phyloP scores from a whole-genome alignment of 495 filamentous ascomycete genomes.

The Amniculicola lignicola region DNA sequence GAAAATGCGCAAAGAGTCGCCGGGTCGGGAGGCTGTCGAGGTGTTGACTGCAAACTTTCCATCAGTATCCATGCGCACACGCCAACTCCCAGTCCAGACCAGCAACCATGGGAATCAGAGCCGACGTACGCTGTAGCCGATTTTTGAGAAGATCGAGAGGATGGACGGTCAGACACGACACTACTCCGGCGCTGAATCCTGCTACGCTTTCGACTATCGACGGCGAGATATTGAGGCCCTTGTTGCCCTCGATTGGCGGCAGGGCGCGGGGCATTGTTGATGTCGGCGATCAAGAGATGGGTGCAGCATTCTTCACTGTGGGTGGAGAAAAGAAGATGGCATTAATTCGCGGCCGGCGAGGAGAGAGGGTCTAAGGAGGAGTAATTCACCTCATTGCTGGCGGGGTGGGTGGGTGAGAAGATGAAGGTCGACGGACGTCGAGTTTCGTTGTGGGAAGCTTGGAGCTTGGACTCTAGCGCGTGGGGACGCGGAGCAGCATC shows the following conservation, averaged over 20 bases:
- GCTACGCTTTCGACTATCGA: conserved; percentile 85
- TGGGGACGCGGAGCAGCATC: too few relatives aligned
- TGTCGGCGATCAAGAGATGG: not conserved
- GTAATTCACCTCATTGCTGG: too few relatives aligned
- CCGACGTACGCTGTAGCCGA: conserved; percentile 72
- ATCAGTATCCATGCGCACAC: not conserved
- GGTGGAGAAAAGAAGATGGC: too few relatives aligned
- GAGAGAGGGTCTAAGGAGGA: too few relatives aligned
- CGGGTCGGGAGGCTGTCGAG: conserved; percentile 42
- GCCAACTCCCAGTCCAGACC: not conserved
- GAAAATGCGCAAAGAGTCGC: conserved; percentile 55
- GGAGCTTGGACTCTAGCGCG: too few relatives aligned
- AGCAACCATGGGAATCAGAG: not conserved
- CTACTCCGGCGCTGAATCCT: conserved; percentile 82
- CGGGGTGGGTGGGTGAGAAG: too few relatives aligned
- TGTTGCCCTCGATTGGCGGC: conserved; percentile 40
- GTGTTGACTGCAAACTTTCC: conserved; percentile 30
- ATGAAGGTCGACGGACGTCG: too few relatives aligned
- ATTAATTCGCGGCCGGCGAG: too few relatives aligned
- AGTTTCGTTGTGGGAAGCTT: too few relatives aligned
- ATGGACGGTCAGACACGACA: conserved; percentile 77
- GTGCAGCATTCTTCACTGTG: conserved; percentile 14
- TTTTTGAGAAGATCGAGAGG: conserved; percentile 96
- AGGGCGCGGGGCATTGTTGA: conserved; percentile 42
- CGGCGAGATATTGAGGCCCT: conserved; percentile 45